phyloP scores from a whole-genome alignment of 257 asterid species.

The Nicotiana attenuata region DNA sequence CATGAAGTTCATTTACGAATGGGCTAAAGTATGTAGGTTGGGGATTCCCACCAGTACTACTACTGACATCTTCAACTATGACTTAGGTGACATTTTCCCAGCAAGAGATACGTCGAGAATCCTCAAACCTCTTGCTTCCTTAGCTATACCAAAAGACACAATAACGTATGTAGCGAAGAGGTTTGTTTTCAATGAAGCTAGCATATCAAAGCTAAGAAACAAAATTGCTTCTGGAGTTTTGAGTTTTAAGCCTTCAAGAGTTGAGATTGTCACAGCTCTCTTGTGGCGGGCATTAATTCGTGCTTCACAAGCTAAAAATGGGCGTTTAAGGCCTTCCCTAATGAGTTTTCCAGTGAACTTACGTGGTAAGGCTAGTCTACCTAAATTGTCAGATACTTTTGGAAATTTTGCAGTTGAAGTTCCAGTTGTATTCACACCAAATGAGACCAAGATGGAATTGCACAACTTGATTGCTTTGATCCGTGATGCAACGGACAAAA shows the following conservation, averaged over 20 bases:
- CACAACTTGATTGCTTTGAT: background rate
- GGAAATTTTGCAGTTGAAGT: conserved; percentile 10
- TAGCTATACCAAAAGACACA: no score
- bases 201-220: background rate
- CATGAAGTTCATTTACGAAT: no score
- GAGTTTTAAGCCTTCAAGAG: background rate
- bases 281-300: conserved; percentile 15
- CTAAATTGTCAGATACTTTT: background rate
- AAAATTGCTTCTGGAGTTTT: background rate
- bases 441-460: background rate
- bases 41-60: no score
- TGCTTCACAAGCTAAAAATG: background rate
- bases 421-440: background rate
- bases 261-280: conserved; percentile 9
- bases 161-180: no score
- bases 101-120: no score
- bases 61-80: no score
- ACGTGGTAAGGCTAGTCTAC: background rate
- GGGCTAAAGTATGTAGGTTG: no score
- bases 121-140: no score
- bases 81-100: no score
- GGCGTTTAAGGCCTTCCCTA: background rate
- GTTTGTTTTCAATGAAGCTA: background rate
- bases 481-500: background rate
- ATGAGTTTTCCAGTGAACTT: conserved; percentile 1